Percentiles rank a stretch among this genome's conserved stretches.
These are phyloP conservation scores for Rutstroemia sp. DNA, from an alignment of 2,329 filamentous ascomycete species.

Conservation along the genomic window DNA sequence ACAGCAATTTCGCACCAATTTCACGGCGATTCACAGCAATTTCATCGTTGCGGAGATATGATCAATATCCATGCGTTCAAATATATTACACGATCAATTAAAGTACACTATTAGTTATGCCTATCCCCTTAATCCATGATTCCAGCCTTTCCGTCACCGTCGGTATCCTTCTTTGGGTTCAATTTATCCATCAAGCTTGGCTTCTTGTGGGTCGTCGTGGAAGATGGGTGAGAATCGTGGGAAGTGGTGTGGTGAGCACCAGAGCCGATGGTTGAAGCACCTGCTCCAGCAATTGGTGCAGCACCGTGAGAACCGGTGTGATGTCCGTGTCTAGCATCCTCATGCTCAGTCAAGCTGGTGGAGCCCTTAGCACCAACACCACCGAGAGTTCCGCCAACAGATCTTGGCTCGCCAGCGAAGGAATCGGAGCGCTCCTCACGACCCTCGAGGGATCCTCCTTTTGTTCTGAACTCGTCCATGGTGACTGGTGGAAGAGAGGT, in stretches of 20 bases:
- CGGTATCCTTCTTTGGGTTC: constrained; percentile 46
- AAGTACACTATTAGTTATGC: no score
- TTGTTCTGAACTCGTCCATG: constrained; percentile 52
- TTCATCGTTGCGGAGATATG: no score
- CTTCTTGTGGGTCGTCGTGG: constrained; percentile 29
- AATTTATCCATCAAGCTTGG: constrained; percentile 44
- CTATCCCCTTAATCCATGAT: constrained; percentile 32
- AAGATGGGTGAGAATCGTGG: constrained; percentile 1
- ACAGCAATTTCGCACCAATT: no score
- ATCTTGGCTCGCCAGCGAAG: constrained; percentile 54
- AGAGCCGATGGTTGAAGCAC: neutral
- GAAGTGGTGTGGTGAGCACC: constrained; percentile 2
- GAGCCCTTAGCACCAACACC: constrained; percentile 23
- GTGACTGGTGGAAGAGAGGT: constrained; percentile 57
- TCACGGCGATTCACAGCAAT: no score
- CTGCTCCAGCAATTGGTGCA: constrained; percentile 1
- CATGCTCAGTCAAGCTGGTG: constrained; percentile 24
- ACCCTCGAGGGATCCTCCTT: constrained; percentile 47
- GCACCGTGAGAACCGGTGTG: constrained; percentile 7
- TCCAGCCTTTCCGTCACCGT: constrained; percentile 48
- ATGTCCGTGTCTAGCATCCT: constrained; percentile 7
- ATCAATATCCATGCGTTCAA: no score
- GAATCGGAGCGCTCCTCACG: constrained; percentile 49
- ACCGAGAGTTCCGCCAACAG: constrained; percentile 31
- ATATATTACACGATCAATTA: no score